phyloP scores from a whole-genome alignment of 1,139 yeast species.

The Taiozyma sp. region DNA sequence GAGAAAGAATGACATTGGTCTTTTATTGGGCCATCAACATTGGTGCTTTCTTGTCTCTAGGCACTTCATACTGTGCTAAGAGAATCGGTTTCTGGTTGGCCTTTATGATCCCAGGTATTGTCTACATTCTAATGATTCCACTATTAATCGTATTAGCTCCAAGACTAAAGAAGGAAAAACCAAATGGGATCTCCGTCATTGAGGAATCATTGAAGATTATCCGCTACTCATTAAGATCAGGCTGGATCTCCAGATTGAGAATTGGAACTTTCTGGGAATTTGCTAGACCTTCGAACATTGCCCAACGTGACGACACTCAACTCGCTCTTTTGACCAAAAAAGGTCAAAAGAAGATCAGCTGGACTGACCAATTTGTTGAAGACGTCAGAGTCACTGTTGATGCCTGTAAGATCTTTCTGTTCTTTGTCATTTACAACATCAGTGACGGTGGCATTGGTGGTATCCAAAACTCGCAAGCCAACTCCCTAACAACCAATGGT shows the following conservation, averaged over 20 bases:
- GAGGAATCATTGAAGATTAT: conserved; percentile 38
- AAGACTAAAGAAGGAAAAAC: conserved; percentile 31
- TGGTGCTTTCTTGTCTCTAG: conserved; percentile 74
- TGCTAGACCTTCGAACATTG: conserved; percentile 47
- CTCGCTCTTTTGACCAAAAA: not conserved
- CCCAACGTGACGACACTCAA: not conserved
- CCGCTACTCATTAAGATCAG: conserved; percentile 34
- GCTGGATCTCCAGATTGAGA: conserved; percentile 35
- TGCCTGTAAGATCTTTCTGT: conserved; percentile 57
- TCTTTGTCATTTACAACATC: conserved; percentile 56
- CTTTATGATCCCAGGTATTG: conserved; percentile 49
- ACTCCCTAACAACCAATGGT: conserved; percentile 59
- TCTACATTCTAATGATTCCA: conserved; percentile 44
- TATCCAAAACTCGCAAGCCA: conserved; percentile 60
- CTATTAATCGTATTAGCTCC: conserved; percentile 37
- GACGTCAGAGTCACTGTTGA: conserved; percentile 54
- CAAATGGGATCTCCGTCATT: conserved; percentile 45
- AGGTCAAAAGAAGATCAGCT: conserved; percentile 7
- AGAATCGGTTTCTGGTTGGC: conserved; percentile 76
- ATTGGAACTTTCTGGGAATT: conserved; percentile 44
- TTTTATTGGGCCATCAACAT: conserved; percentile 79
- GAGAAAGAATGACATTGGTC: conserved; percentile 69
- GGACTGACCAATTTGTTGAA: conserved; percentile 50
- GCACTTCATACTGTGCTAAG: conserved; percentile 69
- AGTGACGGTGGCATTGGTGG: conserved; percentile 63